Conservation (phyloP, 2,329 filamentous ascomycete species). For the Fusarium pseudoanthophilum region DNA sequence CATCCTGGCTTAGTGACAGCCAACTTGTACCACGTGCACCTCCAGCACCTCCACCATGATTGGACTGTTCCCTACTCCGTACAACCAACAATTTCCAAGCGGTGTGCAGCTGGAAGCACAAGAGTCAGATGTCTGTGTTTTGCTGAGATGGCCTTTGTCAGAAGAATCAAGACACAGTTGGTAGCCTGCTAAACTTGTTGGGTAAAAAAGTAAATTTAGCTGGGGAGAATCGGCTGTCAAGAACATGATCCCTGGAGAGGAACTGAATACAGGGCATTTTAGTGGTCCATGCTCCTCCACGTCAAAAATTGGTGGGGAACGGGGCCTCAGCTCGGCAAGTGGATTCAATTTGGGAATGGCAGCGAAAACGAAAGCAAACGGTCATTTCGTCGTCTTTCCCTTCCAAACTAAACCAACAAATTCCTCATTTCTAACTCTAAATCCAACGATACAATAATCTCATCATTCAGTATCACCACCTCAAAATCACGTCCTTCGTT, state of each 20-base stretch:
- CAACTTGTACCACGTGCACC: conserved; percentile 32
- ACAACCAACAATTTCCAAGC: conserved; percentile 9
- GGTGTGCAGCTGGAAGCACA: conserved; percentile 9
- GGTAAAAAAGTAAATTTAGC: background rate
- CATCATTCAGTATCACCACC: conserved; percentile 2
- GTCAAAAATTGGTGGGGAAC: conserved; percentile 29
- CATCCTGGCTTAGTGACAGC: conserved; percentile 11
- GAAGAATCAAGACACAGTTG: too few species aligned
- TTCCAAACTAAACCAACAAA: conserved; percentile 21
- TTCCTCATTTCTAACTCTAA: conserved; percentile 11
- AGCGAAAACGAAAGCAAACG: conserved; percentile 1
- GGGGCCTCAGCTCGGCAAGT: conserved; percentile 22
- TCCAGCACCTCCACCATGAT: conserved; percentile 14
- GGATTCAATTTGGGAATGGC: conserved; percentile 15
- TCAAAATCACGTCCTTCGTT: background rate
- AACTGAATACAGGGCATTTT: conserved; percentile 9
- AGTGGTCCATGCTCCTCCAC: conserved; percentile 31
- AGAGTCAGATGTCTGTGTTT: conserved; percentile 13
- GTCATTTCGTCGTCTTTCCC: conserved; percentile 11
- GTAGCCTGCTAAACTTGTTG: background rate
- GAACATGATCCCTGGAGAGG: background rate
- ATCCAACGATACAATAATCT: conserved; percentile 4
- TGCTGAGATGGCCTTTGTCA: background rate
- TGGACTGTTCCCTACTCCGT: background rate
- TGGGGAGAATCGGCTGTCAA: background rate